phyloP scores from a whole-genome alignment of 1,284 basidiomycete species.

The Blastosporella zonata region DNA sequence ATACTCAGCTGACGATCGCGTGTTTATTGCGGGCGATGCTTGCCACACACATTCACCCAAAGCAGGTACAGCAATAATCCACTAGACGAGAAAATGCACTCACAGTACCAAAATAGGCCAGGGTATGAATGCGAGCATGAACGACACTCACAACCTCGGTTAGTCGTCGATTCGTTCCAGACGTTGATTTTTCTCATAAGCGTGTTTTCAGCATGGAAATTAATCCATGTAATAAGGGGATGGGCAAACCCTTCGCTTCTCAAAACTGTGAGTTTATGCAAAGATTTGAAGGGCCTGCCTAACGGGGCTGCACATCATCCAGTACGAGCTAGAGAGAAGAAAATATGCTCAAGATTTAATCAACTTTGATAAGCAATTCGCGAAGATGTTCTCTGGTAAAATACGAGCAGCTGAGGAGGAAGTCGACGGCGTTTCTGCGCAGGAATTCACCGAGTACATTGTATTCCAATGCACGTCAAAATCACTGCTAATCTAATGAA shows the following conservation, averaged over 20 bases:
- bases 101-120: conserved; percentile 38
- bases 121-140: conserved; percentile 83
- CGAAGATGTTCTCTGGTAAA: conserved; percentile 75
- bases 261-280: conserved; percentile 53
- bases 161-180: conserved; percentile 6
- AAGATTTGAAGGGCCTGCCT: neutral
- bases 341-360: conserved; percentile 81
- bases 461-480: neutral
- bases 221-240: conserved; percentile 69
- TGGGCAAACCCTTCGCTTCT: conserved; percentile 66
- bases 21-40: conserved; percentile 81
- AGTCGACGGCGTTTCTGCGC: conserved; percentile 60
- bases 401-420: conserved; percentile 53
- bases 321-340: conserved; percentile 73
- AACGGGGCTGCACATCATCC: neutral
- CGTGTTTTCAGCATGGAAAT: conserved; percentile 61
- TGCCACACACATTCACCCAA: conserved; percentile 87
- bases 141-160: conserved; percentile 78
- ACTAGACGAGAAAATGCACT: neutral
- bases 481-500: neutral
- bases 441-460: conserved; percentile 52
- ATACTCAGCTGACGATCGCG: conserved; percentile 64
- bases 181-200: neutral
- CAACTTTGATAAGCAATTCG: conserved; percentile 74
- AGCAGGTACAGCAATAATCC: conserved; percentile 38